phyloP scores from a whole-genome alignment of 495 filamentous ascomycete species.

The Aspergillus heteromorphus region DNA sequence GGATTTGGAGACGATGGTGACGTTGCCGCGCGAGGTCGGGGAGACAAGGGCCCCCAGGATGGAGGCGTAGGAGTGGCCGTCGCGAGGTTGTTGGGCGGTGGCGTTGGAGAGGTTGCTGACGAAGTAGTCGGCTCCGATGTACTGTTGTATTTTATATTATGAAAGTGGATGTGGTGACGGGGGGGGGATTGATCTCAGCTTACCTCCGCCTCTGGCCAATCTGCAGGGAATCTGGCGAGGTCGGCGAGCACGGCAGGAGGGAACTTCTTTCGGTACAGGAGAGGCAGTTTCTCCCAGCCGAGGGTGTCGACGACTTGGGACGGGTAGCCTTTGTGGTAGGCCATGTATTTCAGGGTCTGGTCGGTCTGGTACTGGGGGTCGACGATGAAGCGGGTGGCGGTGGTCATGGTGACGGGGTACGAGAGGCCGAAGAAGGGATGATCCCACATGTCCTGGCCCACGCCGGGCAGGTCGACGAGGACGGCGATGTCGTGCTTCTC shows the following conservation, averaged over 20 bases:
- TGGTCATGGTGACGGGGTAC: constrained; percentile 19
- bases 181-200: constrained; percentile 7
- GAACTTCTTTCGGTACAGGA: constrained; percentile 12
- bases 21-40: constrained; percentile 49
- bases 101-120: constrained; percentile 36
- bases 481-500: constrained; percentile 7
- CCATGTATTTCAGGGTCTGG: background rate
- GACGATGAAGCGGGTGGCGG: background rate
- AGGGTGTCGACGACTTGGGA: constrained; percentile 25
- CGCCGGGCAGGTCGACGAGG: constrained; percentile 38
- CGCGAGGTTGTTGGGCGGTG: constrained; percentile 23
- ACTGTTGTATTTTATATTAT: constrained; percentile 16
- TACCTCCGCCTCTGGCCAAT: constrained; percentile 57
- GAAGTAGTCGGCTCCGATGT: constrained; percentile 28
- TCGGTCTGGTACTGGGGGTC: background rate
- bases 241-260: constrained; percentile 15
- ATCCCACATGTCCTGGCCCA: constrained; percentile 47
- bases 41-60: constrained; percentile 37
- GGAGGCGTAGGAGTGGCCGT: constrained; percentile 44
- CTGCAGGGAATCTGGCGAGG: constrained; percentile 34
- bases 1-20: constrained; percentile 43
- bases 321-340: no score
- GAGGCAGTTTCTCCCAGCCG: constrained; percentile 47
- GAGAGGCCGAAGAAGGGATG: constrained; percentile 25
- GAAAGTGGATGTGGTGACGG: background rate